These are phyloP conservation scores for Camelina hispida DNA, from an alignment of 345 rosid genomes.

Conservation along the genomic window DNA sequence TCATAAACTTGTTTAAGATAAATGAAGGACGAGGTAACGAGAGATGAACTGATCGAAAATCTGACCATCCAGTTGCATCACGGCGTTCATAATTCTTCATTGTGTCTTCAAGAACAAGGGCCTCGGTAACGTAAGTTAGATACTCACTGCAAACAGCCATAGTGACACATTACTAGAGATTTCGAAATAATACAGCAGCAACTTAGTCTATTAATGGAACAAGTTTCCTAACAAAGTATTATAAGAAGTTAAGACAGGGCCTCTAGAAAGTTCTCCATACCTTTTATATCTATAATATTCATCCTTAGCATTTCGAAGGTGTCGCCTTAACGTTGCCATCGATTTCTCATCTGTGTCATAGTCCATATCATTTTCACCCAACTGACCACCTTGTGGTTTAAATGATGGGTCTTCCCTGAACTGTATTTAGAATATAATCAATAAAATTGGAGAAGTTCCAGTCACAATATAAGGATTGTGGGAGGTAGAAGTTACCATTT, in stretches of 20 bases:
- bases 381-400: slow-evolving; percentile 96
- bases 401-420: slow-evolving; percentile 90
- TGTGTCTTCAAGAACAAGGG: slow-evolving; percentile 92
- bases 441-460: slow-evolving; percentile 17
- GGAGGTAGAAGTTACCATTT: slow-evolving; percentile 64
- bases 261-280: slow-evolving; percentile 46
- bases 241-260: slow-evolving; percentile 9
- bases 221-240: background rate
- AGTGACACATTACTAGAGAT: background rate
- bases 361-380: slow-evolving; percentile 99
- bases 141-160: slow-evolving; percentile 68
- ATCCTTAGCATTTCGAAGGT: slow-evolving; percentile 92
- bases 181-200: slow-evolving; percentile 2
- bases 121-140: slow-evolving; percentile 78
- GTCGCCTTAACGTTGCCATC: slow-evolving; percentile 97
- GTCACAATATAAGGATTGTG: background rate
- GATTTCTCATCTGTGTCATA: slow-evolving; percentile 99
- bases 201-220: background rate
- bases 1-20: slow-evolving; percentile 1
- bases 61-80: slow-evolving; percentile 90
- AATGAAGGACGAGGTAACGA: slow-evolving; percentile 22
- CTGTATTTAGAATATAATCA: slow-evolving; percentile 53
- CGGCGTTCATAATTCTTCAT: slow-evolving; percentile 86
- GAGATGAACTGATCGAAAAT: slow-evolving; percentile 36
- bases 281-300: slow-evolving; percentile 94